phyloP scores from a whole-genome alignment of 495 filamentous ascomycete species.

The Penicillium coffeae region DNA sequence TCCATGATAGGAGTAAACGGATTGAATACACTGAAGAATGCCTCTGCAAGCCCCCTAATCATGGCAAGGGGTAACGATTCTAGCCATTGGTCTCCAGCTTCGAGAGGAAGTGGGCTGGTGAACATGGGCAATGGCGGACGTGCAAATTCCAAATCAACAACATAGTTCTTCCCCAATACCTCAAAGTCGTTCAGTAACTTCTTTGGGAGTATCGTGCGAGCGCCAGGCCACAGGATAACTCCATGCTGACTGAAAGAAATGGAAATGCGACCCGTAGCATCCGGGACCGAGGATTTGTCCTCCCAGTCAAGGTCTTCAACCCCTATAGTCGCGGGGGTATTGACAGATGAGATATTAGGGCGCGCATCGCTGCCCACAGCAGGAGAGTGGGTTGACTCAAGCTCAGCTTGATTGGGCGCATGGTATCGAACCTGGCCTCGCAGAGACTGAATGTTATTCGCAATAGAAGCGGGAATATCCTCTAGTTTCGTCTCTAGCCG shows the following conservation, averaged over 20 bases:
- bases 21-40: constrained; percentile 43
- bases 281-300: constrained; percentile 24
- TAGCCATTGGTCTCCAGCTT: constrained; percentile 39
- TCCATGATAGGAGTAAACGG: constrained; percentile 48
- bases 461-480: constrained; percentile 34
- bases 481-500: constrained; percentile 47
- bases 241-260: constrained; percentile 50
- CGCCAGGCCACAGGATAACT: constrained; percentile 46
- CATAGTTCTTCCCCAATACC: constrained; percentile 42
- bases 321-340: constrained; percentile 27
- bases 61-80: constrained; percentile 37
- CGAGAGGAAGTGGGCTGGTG: constrained; percentile 35
- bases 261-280: constrained; percentile 33
- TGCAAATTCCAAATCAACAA: constrained; percentile 42
- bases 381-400: constrained; percentile 15
- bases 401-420: constrained; percentile 1
- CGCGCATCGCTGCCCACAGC: constrained; percentile 8
- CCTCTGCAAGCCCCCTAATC: constrained; percentile 43
- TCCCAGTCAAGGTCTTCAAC: constrained; percentile 37
- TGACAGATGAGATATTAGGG: constrained; percentile 13
- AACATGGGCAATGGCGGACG: constrained; percentile 40
- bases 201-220: constrained; percentile 32
- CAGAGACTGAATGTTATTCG: constrained; percentile 31
- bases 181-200: constrained; percentile 35
- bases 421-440: constrained; percentile 22